Evolutionary conservation across 768 basidiomycete species (phyloP).

Genomic region (Serendipita vermifera): DNA sequence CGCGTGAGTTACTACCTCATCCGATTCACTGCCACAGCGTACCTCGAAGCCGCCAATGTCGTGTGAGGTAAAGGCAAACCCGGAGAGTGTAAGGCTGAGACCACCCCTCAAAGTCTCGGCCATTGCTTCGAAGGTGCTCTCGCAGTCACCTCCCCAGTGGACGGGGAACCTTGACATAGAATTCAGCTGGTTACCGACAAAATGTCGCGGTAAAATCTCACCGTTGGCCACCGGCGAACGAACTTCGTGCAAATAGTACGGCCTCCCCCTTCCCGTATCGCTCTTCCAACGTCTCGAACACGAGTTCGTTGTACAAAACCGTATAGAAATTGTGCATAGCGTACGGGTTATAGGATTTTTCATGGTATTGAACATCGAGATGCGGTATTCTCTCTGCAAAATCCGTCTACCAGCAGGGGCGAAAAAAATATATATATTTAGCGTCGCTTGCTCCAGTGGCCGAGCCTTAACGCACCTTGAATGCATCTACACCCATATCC

Average conservation of each 20-base stretch:
- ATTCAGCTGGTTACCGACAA: slow-evolving; percentile 12
- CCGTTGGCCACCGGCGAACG: slow-evolving; percentile 57
- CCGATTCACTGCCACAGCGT: not conserved
- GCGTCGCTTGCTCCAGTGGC: not conserved
- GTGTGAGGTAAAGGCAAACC: slow-evolving; percentile 60
- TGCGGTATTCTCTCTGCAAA: slow-evolving; percentile 71
- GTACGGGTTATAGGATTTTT: slow-evolving; percentile 49
- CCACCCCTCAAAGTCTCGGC: slow-evolving; percentile 55
- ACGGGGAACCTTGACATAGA: not conserved
- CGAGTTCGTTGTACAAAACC: slow-evolving; percentile 54
- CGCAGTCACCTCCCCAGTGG: slow-evolving; percentile 67
- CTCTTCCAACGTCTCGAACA: slow-evolving; percentile 46
- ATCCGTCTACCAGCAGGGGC: slow-evolving; percentile 33
- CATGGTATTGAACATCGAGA: slow-evolving; percentile 44
- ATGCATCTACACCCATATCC: slow-evolving; percentile 42
- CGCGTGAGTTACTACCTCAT: not conserved
- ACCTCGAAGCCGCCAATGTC: slow-evolving; percentile 67
- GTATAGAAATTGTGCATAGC: slow-evolving; percentile 63
- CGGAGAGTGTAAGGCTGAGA: slow-evolving; percentile 51
- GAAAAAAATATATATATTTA: not conserved
- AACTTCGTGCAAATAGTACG: slow-evolving; percentile 54
- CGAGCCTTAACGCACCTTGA: slow-evolving; percentile 29
- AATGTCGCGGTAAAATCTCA: not conserved
- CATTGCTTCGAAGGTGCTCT: slow-evolving; percentile 68
- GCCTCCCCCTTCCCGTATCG: slow-evolving; percentile 53